Conservation (phyloP, 2,329 filamentous ascomycete genomes). For the Botrytis medusae region DNA sequence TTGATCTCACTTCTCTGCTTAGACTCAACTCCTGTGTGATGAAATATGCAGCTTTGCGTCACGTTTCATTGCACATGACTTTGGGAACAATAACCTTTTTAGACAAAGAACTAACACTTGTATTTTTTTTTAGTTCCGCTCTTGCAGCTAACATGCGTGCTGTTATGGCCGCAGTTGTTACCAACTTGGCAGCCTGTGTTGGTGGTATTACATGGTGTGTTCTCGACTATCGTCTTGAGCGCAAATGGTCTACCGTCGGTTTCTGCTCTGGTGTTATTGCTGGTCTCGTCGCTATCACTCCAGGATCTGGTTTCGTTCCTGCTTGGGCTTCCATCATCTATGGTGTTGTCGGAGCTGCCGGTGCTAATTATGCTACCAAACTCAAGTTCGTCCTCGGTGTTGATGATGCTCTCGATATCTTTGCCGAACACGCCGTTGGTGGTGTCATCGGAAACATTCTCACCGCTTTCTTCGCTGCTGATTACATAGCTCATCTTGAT, state of each 20-base stretch:
- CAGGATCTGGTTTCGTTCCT: slow-evolving; percentile 80
- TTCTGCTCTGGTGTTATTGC: slow-evolving; percentile 91
- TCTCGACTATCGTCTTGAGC: slow-evolving; percentile 83
- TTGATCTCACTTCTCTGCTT: background rate
- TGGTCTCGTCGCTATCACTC: slow-evolving; percentile 84
- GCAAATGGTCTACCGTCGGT: slow-evolving; percentile 89
- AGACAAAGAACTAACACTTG: background rate
- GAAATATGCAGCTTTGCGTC: slow-evolving; percentile 2
- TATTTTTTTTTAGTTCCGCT: slow-evolving; percentile 53
- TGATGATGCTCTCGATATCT: slow-evolving; percentile 87
- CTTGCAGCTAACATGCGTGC: slow-evolving; percentile 79
- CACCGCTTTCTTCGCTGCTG: slow-evolving; percentile 79
- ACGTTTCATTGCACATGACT: slow-evolving; percentile 15
- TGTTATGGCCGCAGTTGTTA: slow-evolving; percentile 83
- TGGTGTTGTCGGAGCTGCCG: slow-evolving; percentile 70
- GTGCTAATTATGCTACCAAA: slow-evolving; percentile 89
- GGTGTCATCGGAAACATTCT: slow-evolving; percentile 76
- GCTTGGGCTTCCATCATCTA: slow-evolving; percentile 81
- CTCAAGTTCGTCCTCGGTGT: slow-evolving; percentile 80
- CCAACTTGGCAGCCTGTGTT: slow-evolving; percentile 79
- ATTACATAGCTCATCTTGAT: slow-evolving; percentile 82
- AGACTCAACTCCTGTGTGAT: background rate
- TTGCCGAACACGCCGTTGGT: slow-evolving; percentile 77
- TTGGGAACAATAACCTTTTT: background rate
- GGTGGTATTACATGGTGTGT: slow-evolving; percentile 89